Conservation (phyloP, 148 eudicot species). For the Selenicereus undatus region DNA sequence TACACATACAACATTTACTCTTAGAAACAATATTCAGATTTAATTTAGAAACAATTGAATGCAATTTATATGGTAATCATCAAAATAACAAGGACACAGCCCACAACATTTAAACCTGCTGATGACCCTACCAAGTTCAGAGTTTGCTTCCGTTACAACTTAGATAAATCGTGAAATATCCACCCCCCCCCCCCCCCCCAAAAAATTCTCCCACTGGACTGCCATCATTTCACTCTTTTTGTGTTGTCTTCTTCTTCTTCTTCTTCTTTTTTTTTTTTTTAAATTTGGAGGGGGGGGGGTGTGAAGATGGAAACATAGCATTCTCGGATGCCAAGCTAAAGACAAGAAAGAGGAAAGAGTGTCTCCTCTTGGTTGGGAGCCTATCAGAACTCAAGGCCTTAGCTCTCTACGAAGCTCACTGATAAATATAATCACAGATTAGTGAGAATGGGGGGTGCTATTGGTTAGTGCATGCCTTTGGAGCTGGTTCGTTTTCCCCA, state of each 20-base stretch:
- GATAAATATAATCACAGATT: not conserved
- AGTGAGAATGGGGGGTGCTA: not conserved
- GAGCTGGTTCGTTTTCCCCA: slow-evolving; percentile 91
- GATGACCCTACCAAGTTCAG: not conserved
- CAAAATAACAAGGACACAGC: not conserved
- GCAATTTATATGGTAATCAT: no score
- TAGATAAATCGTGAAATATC: no score
- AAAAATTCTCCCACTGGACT: no score
- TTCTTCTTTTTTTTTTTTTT: no score
- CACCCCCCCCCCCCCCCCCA: no score
- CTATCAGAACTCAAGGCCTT: not conserved
- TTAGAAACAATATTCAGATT: not conserved
- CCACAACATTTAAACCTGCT: no score
- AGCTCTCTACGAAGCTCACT: not conserved
- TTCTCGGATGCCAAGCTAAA: no score
- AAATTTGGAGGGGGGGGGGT: not conserved
- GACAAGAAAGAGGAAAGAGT: no score
- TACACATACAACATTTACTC: no score
- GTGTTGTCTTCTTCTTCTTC: no score
- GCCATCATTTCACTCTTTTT: no score
- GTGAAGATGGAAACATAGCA: not conserved
- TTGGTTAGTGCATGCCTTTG: slow-evolving; percentile 49
- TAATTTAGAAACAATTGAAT: not conserved
- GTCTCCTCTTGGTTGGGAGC: no score
- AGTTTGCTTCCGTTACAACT: not conserved